Evolutionary conservation across 805 yeast genomes (phyloP).

Genomic region (Pichia heedii): DNA sequence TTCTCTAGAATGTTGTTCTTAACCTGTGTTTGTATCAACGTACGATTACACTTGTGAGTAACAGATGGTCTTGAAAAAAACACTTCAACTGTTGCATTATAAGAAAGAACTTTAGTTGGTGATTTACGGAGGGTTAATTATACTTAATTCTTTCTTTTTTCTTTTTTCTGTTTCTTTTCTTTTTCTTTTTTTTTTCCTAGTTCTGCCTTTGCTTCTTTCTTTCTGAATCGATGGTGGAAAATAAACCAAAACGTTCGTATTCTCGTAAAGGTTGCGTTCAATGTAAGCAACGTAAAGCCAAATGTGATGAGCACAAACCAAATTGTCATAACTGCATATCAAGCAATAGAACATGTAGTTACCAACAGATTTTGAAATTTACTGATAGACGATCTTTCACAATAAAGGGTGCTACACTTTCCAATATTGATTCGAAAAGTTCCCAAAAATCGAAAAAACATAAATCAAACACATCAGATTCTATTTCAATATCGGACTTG

Average conservation of each 20-base stretch:
- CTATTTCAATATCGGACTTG: neutral
- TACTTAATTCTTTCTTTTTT: too few relatives aligned
- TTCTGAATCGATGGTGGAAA: neutral
- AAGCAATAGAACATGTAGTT: conserved; percentile 30
- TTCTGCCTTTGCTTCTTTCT: too few relatives aligned
- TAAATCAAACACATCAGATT: neutral
- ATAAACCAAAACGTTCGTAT: conserved; percentile 15
- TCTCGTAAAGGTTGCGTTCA: conserved; percentile 38
- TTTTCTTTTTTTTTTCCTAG: too few relatives aligned
- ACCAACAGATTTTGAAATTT: conserved; percentile 28
- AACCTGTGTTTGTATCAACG: too few relatives aligned
- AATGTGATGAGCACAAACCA: conserved; percentile 34
- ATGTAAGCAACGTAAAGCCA: conserved; percentile 36
- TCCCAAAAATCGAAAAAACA: neutral
- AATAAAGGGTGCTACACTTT: neutral
- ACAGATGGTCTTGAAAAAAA: too few relatives aligned
- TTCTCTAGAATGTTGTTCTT: too few relatives aligned
- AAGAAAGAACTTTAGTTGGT: too few relatives aligned
- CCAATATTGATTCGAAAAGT: neutral
- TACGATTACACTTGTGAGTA: too few relatives aligned
- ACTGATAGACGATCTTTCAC: conserved; percentile 25
- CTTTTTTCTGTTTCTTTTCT: too few relatives aligned
- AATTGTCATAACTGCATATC: conserved; percentile 34
- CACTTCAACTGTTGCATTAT: too few relatives aligned
- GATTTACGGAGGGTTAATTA: too few relatives aligned